A percentile compares a stretch with the other conserved stretches of the same genome.
Evolutionary conservation across 805 yeast genomes (phyloP).

Genomic region (Saccharomycopsis sp.): DNA sequence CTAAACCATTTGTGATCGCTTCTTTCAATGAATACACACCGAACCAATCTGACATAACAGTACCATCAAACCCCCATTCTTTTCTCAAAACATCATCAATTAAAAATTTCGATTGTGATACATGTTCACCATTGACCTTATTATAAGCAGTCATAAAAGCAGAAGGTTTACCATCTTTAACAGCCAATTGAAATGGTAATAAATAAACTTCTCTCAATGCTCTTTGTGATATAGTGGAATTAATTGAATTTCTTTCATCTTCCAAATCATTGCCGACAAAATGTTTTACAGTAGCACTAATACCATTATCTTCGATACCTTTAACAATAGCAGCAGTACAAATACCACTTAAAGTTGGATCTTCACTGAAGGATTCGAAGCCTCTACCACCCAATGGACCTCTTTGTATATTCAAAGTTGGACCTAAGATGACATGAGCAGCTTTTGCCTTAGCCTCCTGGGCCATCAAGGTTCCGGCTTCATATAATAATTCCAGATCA

Average conservation of each 20-base stretch:
- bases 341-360: conserved; percentile 50
- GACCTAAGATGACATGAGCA: conserved; percentile 45
- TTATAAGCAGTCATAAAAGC: conserved; percentile 56
- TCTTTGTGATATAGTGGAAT: conserved; percentile 35
- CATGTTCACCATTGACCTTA: conserved; percentile 52
- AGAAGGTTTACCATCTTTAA: conserved; percentile 40
- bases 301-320: conserved; percentile 49
- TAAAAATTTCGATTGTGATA: conserved; percentile 34
- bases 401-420: conserved; percentile 39
- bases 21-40: conserved; percentile 49
- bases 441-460: conserved; percentile 44
- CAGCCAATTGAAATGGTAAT: conserved; percentile 52
- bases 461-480: conserved; percentile 48
- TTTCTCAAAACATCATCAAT: conserved; percentile 42
- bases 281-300: conserved; percentile 46
- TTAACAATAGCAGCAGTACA: conserved; percentile 41
- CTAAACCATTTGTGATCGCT: conserved; percentile 48
- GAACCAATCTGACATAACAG: conserved; percentile 55
- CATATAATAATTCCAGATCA: conserved; percentile 36
- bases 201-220: conserved; percentile 58
- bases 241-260: conserved; percentile 50
- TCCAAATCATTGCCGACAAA: conserved; percentile 48
- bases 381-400: conserved; percentile 59
- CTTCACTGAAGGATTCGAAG: conserved; percentile 57
- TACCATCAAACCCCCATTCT: conserved; percentile 57